Evolutionary conservation across 2,329 filamentous ascomycete species (phyloP).

Genomic region (Aspergillus chevalieri): DNA sequence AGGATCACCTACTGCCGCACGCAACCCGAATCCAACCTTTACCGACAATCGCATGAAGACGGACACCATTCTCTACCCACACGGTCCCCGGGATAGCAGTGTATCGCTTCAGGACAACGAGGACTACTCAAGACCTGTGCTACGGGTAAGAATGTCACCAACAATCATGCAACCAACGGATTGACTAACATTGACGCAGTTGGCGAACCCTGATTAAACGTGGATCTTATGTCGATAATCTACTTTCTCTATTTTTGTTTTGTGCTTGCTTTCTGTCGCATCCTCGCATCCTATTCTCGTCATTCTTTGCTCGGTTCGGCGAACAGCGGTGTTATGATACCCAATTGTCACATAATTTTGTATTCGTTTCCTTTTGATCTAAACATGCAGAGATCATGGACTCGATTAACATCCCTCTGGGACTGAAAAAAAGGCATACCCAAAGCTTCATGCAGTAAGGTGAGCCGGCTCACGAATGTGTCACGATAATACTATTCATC

Average conservation of each 20-base stretch:
- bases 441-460: too few relatives aligned
- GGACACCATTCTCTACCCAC: constrained; percentile 34
- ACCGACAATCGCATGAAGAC: constrained; percentile 43
- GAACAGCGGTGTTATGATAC: constrained; percentile 35
- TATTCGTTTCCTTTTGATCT: constrained; percentile 13
- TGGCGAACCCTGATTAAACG: constrained; percentile 31
- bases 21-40: constrained; percentile 26
- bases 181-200: constrained; percentile 18
- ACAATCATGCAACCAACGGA: not conserved
- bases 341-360: constrained; percentile 28
- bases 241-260: constrained; percentile 19
- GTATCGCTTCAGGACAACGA: constrained; percentile 44
- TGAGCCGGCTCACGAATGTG: too few relatives aligned
- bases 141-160: constrained; percentile 29
- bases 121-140: constrained; percentile 43
- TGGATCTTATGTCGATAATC: constrained; percentile 3
- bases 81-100: constrained; percentile 38
- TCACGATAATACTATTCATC: too few relatives aligned
- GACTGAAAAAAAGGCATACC: too few relatives aligned
- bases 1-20: constrained; percentile 13
- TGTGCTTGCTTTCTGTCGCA: not conserved
- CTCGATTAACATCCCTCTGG: too few relatives aligned
- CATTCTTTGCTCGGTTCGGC: constrained; percentile 18
- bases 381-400: not conserved
- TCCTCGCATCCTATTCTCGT: not conserved